Conservation (phyloP, 306 rosid species). For the Acacia crassicarpa region DNA sequence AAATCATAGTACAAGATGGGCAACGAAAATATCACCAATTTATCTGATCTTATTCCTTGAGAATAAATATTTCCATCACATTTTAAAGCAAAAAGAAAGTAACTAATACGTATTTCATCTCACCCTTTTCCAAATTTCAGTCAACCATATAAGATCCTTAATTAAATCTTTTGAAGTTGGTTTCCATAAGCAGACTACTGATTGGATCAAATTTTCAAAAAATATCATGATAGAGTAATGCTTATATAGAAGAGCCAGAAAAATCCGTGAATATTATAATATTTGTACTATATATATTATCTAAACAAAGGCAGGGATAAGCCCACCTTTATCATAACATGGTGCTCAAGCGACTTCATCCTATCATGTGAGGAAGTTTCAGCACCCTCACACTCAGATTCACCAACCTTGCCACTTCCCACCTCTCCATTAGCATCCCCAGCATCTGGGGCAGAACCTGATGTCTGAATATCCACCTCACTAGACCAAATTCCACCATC, state of each 20-base stretch:
- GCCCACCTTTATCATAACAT: constrained; percentile 61
- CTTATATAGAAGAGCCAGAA: not conserved
- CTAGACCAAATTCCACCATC: constrained; percentile 62
- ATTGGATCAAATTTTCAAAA: not conserved
- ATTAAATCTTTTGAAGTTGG: not conserved
- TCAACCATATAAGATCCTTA: not conserved
- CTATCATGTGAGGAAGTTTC: constrained; percentile 55
- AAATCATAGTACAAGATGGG: not conserved
- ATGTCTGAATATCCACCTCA: constrained; percentile 61
- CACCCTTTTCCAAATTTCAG: not conserved
- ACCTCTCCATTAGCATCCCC: constrained; percentile 49
- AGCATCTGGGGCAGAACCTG: constrained; percentile 51
- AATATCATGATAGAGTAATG: not conserved
- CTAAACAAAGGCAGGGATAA: constrained; percentile 14
- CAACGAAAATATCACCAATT: constrained; percentile 11
- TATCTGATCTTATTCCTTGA: not conserved
- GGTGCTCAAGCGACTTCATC: constrained; percentile 58
- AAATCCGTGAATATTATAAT: not conserved
- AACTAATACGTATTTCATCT: constrained; percentile 16
- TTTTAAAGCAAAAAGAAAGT: constrained; percentile 19
- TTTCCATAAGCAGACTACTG: constrained; percentile 12
- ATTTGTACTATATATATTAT: not conserved
- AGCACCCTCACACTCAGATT: constrained; percentile 51
- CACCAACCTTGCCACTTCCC: constrained; percentile 55
- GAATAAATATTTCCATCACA: constrained; percentile 15